phyloP scores from a whole-genome alignment of 2,329 filamentous ascomycete genomes.

The Colletotrichum cordylinicola region DNA sequence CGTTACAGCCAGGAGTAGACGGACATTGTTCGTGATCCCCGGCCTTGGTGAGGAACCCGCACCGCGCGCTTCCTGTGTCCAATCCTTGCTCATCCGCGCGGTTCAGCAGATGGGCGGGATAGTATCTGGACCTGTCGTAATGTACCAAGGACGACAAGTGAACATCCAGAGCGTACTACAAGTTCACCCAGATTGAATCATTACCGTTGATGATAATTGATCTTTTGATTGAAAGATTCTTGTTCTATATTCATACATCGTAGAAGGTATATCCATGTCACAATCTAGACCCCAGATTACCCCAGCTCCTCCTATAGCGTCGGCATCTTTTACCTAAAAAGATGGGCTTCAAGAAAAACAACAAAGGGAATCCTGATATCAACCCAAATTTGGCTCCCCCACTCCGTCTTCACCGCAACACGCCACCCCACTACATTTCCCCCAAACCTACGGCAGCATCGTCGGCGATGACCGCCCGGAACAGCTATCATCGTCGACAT shows the following conservation, averaged over 20 bases:
- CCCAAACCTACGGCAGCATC: neutral
- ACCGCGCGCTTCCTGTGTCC: neutral
- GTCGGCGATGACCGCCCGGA: slow-evolving; percentile 16
- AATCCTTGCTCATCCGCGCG: neutral
- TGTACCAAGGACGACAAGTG: too few relatives aligned
- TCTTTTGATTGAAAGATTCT: neutral
- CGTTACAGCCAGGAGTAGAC: neutral
- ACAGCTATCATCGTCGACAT: slow-evolving; percentile 17
- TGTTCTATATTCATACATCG: slow-evolving; percentile 21
- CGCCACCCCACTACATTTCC: neutral
- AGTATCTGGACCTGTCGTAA: accelerated
- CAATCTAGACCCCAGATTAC: slow-evolving; percentile 9
- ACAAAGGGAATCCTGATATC: slow-evolving; percentile 10
- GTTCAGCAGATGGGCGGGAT: neutral
- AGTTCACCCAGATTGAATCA: too few relatives aligned
- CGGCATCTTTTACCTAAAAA: neutral
- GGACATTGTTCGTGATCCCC: neutral
- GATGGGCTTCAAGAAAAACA: neutral
- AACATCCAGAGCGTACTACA: too few relatives aligned
- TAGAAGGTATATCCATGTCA: slow-evolving; percentile 20
- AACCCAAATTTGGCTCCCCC: neutral
- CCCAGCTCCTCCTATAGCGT: neutral
- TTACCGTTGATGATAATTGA: neutral
- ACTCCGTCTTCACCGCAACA: neutral
- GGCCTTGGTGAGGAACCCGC: neutral